Percentiles rank a stretch among this genome's conserved stretches.
Evolutionary conservation across 2,329 filamentous ascomycete genomes (phyloP).

Genomic region (Penicillium sp.): DNA sequence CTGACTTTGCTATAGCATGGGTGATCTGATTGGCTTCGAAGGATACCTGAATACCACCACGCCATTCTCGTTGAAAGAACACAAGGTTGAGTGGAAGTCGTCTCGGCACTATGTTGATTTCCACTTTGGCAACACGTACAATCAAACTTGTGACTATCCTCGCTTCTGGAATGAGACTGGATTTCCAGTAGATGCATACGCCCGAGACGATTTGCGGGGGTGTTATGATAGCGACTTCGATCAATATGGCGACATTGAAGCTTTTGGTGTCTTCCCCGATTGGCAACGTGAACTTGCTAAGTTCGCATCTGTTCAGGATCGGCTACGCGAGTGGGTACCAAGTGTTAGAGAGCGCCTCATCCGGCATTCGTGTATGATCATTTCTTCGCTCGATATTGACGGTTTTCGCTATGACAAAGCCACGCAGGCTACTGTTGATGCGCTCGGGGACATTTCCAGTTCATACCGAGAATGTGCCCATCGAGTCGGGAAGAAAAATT

Average conservation of each 20-base stretch:
- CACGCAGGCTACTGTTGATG: constrained; percentile 59
- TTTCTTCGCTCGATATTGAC: constrained; percentile 61
- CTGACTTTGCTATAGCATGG: constrained; percentile 36
- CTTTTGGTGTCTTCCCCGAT: constrained; percentile 60
- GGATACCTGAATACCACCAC: constrained; percentile 57
- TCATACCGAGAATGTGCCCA: constrained; percentile 56
- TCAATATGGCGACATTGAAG: constrained; percentile 60
- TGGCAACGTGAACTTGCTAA: constrained; percentile 62
- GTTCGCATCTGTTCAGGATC: constrained; percentile 64
- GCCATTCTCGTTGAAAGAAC: constrained; percentile 53
- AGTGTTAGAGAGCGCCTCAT: constrained; percentile 55
- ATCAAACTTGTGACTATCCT: constrained; percentile 55
- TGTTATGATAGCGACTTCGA: constrained; percentile 63
- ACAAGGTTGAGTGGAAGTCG: constrained; percentile 56
- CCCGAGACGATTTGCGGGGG: constrained; percentile 48
- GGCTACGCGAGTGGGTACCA: constrained; percentile 60
- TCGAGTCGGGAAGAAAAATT: constrained; percentile 57
- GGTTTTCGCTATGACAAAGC: constrained; percentile 65
- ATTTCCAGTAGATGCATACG: constrained; percentile 46
- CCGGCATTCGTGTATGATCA: constrained; percentile 60
- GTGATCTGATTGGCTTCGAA: constrained; percentile 60
- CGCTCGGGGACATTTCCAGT: constrained; percentile 55
- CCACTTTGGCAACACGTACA: constrained; percentile 50
- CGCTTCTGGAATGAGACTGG: constrained; percentile 60
- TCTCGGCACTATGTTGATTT: constrained; percentile 57